phyloP scores from a whole-genome alignment of 192 early-diverging fungal species.

The Coemansia sp. region DNA sequence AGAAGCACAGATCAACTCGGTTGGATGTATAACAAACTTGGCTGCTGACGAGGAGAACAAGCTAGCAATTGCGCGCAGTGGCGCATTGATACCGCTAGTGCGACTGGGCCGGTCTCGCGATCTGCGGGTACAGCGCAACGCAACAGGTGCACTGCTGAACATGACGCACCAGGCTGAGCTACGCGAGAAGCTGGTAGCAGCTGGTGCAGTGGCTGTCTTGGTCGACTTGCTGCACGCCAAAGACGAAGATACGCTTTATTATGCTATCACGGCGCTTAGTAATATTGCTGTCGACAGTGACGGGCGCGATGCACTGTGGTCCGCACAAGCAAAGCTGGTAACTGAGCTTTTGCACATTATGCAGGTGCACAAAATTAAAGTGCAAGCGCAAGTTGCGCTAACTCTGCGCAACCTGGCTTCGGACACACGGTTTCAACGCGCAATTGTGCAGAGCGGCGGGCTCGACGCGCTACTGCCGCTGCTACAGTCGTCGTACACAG shows the following conservation, averaged over 20 bases:
- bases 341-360: slow-evolving; percentile 74
- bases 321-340: slow-evolving; percentile 71
- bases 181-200: slow-evolving; percentile 74
- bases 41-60: slow-evolving; percentile 89
- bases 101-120: slow-evolving; percentile 77
- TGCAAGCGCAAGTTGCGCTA: slow-evolving; percentile 84
- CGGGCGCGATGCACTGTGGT: slow-evolving; percentile 65
- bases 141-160: slow-evolving; percentile 86
- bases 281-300: slow-evolving; percentile 83
- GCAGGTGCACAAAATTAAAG: slow-evolving; percentile 73
- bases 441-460: slow-evolving; percentile 73
- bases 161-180: slow-evolving; percentile 89
- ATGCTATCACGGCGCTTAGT: slow-evolving; percentile 83
- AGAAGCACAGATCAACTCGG: slow-evolving; percentile 92
- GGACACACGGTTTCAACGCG: slow-evolving; percentile 77
- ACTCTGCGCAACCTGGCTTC: slow-evolving; percentile 82
- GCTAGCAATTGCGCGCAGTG: slow-evolving; percentile 80
- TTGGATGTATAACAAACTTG: slow-evolving; percentile 91
- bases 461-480: slow-evolving; percentile 71
- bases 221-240: slow-evolving; percentile 71
- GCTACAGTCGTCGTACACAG: slow-evolving; percentile 70
- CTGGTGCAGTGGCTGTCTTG: slow-evolving; percentile 79
- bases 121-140: slow-evolving; percentile 84
- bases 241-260: slow-evolving; percentile 86
- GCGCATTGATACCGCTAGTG: slow-evolving; percentile 70